Evolutionary conservation across 2,329 filamentous ascomycete species (phyloP), one percentile per base, ranked within the genome.

Genomic region (Akanthomyces dipterigenus): DNA sequence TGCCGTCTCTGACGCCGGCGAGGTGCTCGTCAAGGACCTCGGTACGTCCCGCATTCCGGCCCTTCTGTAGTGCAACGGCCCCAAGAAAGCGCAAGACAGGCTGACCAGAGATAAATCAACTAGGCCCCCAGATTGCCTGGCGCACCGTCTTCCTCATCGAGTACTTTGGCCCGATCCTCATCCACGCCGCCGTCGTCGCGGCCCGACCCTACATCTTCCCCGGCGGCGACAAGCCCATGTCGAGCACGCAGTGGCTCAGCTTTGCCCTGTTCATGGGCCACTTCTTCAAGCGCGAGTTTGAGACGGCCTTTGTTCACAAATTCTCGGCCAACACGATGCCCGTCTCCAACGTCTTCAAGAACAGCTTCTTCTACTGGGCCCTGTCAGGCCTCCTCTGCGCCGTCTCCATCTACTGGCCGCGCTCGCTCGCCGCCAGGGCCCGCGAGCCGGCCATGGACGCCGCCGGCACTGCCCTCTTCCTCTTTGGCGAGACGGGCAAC

Each of bases 321-420:
- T 99, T 99, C 81, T 93, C 91, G 61, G 86, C 89, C 64, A 91
- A 89, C 70, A 99, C 95, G 54, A 99, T 99, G 95, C 95, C 95
- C 20, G 82, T 84, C 62, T 78, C 77, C 71, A 96, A 96, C 80
- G 91, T 99, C 72, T 88, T 97, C 84, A 95, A 93, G 77, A 99
- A 99, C 82, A 91, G 88, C 66, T 85, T 84, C 67, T 93, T 97
- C 80, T 99, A 99, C 84, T 99, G 95, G 95, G 70, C 88, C 38
- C 76, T 93, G 60, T 88, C 89, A 5, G 95, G 95, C 54, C 71
- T 92, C 28, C 84, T 95, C 69, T 86, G 93, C 69, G 91, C 91
- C 49, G 89, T 88, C 77, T 93, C 89, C 80, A 84, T 95, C 69
- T 98, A 98, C 79, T 82, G 84, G 12, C 93, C 93, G 6, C 83